Conservation (phyloP, 2,329 filamentous ascomycete genomes). For the Fusarium metavorans region DNA sequence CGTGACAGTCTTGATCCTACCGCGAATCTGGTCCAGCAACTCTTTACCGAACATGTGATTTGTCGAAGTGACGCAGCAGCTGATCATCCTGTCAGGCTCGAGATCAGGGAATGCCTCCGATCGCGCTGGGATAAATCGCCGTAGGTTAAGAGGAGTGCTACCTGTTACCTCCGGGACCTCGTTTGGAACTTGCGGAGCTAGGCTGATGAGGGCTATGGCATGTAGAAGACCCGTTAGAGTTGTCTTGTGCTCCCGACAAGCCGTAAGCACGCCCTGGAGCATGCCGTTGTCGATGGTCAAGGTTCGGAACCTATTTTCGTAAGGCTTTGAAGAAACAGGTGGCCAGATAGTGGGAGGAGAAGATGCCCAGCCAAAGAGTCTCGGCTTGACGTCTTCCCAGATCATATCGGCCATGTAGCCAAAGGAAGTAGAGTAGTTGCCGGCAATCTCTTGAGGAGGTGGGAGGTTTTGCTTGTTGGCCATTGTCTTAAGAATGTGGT, state of each 20-base stretch:
- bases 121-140: conserved; percentile 29
- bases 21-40: not conserved
- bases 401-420: conserved; percentile 11
- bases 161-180: conserved; percentile 15
- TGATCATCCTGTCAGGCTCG: conserved; percentile 28
- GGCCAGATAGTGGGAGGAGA: conserved; percentile 13
- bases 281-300: not conserved
- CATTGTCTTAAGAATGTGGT: not conserved
- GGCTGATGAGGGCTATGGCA: conserved; percentile 32
- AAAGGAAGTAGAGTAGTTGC: not conserved
- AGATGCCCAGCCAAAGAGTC: not conserved
- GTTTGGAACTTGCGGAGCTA: conserved; percentile 18
- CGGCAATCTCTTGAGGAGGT: not conserved
- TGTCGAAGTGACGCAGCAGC: conserved; percentile 32
- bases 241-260: conserved; percentile 30
- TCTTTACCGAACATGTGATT: conserved; percentile 8
- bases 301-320: not conserved
- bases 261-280: not conserved
- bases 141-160: conserved; percentile 39
- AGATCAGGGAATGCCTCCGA: conserved; percentile 12
- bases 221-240: conserved; percentile 45
- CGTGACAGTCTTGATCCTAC: not conserved
- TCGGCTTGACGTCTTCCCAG: conserved; percentile 29
- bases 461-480: not conserved
- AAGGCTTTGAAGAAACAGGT: not conserved